Percentiles rank a stretch among this genome's conserved stretches.
phyloP scores from a whole-genome alignment of 257 asterid species.

The Solanum arcanum region DNA sequence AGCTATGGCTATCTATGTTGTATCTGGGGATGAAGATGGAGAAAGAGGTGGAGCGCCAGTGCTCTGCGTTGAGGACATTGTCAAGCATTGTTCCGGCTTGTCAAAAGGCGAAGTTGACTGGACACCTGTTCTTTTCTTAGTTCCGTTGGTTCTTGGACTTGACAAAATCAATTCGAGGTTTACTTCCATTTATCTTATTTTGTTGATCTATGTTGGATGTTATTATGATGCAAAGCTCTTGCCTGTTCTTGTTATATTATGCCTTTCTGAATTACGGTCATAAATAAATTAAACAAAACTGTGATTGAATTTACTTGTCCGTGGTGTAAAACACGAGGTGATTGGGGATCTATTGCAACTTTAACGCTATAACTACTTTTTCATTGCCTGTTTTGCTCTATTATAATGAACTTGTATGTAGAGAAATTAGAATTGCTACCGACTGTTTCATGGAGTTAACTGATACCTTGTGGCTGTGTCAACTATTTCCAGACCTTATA shows the following conservation, averaged over 20 bases:
- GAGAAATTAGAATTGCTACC: not conserved
- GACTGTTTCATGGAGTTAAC: not conserved
- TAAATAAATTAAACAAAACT: not conserved
- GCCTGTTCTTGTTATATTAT: not conserved
- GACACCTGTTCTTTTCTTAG: conserved; percentile 71
- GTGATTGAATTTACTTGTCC: not conserved
- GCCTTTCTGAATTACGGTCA: not conserved
- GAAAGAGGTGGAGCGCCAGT: conserved; percentile 99
- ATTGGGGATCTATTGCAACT: not conserved
- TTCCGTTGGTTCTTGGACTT: conserved; percentile 94
- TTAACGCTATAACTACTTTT: not conserved
- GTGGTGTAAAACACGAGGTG: not conserved
- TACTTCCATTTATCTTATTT: not conserved
- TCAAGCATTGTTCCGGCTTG: conserved; percentile 38
- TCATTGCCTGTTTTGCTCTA: not conserved
- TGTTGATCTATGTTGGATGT: not conserved
- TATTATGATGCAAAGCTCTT: not conserved
- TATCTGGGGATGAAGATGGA: conserved; percentile 97
- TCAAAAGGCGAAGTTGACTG: conserved; percentile 40
- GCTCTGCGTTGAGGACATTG: conserved; percentile 61
- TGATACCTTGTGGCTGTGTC: not conserved
- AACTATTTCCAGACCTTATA: not conserved
- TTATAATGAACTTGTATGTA: not conserved
- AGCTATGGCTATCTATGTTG: conserved; percentile 59
- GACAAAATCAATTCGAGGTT: conserved; percentile 95